Evolutionary conservation across 768 basidiomycete species (phyloP), one percentile per base, ranked within the genome.

Genomic region (Auricularia sp.): DNA sequence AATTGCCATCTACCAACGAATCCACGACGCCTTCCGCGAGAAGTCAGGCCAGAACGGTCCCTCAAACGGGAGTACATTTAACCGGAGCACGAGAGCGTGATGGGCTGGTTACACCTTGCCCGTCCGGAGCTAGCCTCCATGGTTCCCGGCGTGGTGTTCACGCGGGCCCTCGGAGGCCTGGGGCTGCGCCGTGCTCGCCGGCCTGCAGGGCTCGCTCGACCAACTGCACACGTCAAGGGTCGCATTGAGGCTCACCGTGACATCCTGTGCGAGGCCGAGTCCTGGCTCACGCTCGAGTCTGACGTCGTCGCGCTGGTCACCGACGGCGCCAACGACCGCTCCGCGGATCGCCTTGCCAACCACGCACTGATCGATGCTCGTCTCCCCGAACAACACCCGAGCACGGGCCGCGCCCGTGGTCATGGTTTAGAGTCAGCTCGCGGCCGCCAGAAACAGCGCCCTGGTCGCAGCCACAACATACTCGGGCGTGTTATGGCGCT

Each of bases 381-480:
- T 95, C 56, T 98, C 98, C 76, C 87, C 92, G 68, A 94, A 95
- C 72, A 92, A 92, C 1, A 24, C 83, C 90, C 6, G 93, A 96
- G 73, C 95, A 92, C 72, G 95, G 98, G 70, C 84, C 84, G 33
- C 84, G 94, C 29, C 84, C 44, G 82, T 86, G 3, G 79, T 99
- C 37, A 86, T 98, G 85, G 86, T 94, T 66, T 93, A 97, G 73
- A 98, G 98, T 72, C 91, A 97, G 74, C 85, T 98, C 59, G 97
- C 98, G 77, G 91, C 92, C 1, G 86, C 90, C 1, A 82, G 95
- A 65, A 93, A 91, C 72, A 88, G 92, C 18, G 90, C 92, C 1
- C 80, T 99, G 61, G 89, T 94, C 34, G 86, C 89, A 35, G 91
- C 93, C 4, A 90, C 97, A 91, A 90, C 44, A 90, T 90, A 37